Percentiles rank a stretch among this genome's conserved stretches.
phyloP scores from a whole-genome alignment of 202 grass and related monocot genomes.

The Miscanthus sacchariflorus region DNA sequence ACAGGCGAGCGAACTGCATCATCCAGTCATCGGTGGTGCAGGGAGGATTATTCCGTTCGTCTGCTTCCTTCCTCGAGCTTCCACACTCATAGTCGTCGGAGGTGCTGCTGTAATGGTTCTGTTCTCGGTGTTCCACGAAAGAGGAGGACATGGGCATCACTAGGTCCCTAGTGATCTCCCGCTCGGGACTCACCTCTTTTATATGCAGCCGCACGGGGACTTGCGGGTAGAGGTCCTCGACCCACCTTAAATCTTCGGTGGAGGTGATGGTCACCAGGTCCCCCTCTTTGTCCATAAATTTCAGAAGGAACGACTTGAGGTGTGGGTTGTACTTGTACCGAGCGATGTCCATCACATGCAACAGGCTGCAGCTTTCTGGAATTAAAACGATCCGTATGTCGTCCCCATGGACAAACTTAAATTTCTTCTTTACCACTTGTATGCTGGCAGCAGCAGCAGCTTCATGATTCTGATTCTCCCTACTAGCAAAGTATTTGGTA shows the following conservation, averaged over 20 bases:
- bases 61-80: constrained; percentile 52
- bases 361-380: constrained; percentile 61
- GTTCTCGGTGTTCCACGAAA: constrained; percentile 34
- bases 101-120: constrained; percentile 22
- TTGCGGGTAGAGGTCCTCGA: constrained; percentile 62
- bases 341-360: constrained; percentile 70
- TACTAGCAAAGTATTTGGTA: constrained; percentile 14
- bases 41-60: constrained; percentile 11
- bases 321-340: constrained; percentile 71
- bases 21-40: constrained; percentile 67
- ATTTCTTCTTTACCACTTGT: constrained; percentile 55
- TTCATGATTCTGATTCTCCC: constrained; percentile 45
- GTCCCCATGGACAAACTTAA: constrained; percentile 79
- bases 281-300: constrained; percentile 86
- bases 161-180: constrained; percentile 59
- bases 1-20: constrained; percentile 75
- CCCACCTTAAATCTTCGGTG: constrained; percentile 74
- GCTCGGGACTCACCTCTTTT: constrained; percentile 67
- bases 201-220: constrained; percentile 65
- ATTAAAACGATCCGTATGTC: constrained; percentile 81
- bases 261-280: constrained; percentile 88
- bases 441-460: constrained; percentile 13
- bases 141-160: constrained; percentile 39
- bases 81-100: constrained; percentile 40
- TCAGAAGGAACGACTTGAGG: constrained; percentile 72